Evolutionary conservation across 805 yeast genomes (phyloP).

Genomic region (Candida vartiovaarae): DNA sequence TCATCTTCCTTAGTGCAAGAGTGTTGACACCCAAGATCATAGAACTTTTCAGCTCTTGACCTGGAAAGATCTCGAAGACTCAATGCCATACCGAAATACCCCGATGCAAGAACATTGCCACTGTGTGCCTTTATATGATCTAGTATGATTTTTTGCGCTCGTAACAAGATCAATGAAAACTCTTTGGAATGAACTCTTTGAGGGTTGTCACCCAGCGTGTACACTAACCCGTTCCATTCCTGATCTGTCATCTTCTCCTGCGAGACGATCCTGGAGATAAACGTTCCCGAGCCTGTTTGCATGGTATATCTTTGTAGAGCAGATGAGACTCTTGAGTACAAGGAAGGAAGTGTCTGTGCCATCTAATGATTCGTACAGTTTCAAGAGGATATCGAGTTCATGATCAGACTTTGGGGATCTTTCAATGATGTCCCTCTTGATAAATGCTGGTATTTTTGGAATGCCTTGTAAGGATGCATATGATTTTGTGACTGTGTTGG

Average conservation of each 20-base stretch:
- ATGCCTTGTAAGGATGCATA: slow-evolving; percentile 27
- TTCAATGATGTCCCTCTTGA: slow-evolving; percentile 30
- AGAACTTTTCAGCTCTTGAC: slow-evolving; percentile 4
- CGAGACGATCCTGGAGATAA: slow-evolving; percentile 1
- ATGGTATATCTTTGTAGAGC: slow-evolving; percentile 11
- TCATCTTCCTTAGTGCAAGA: slow-evolving; percentile 4
- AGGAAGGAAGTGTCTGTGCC: background rate
- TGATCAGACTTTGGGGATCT: slow-evolving; percentile 24
- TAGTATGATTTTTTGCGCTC: slow-evolving; percentile 6
- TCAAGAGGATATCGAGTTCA: slow-evolving; percentile 10
- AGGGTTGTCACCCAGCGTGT: slow-evolving; percentile 3
- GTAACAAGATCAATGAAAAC: slow-evolving; percentile 3
- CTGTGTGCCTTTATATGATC: slow-evolving; percentile 1
- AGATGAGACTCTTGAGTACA: slow-evolving; percentile 7
- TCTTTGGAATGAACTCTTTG: slow-evolving; percentile 6
- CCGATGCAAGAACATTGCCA: slow-evolving; percentile 2
- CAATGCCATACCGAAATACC: slow-evolving; percentile 10
- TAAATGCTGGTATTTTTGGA: slow-evolving; percentile 31
- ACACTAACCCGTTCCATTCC: slow-evolving; percentile 8
- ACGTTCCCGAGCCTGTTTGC: slow-evolving; percentile 2
- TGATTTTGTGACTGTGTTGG: slow-evolving; percentile 27
- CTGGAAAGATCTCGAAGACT: slow-evolving; percentile 5
- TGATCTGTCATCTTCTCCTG: slow-evolving; percentile 4
- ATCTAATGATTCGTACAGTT: slow-evolving; percentile 1
- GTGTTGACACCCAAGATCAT: background rate